Evolutionary conservation across 495 filamentous ascomycete species (phyloP), one percentile per base, ranked within the genome.

Genomic region (Diplogelasinospora grovesii): DNA sequence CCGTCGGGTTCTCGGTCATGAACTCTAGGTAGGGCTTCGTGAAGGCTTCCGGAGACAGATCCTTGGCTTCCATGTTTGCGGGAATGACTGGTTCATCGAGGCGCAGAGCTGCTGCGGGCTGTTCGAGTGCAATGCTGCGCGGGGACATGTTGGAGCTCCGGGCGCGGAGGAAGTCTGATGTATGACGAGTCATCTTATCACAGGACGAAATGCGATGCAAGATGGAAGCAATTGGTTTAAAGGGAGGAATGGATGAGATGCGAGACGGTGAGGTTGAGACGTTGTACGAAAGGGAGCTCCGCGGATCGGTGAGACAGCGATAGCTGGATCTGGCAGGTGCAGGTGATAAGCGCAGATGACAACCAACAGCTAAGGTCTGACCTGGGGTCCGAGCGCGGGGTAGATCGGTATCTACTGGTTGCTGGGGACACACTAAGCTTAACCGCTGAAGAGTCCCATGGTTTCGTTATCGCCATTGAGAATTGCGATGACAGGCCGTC

Each of bases 21-120:
- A 95, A 98, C 19, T 86, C 77, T 54, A 81, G 76, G 68, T 93
- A 98, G 0, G 89, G 86, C 57, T 87, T 72, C 3, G 85, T 79
- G 60, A 89, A 94, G 30, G 71, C 75, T 48, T 78, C 75, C 13
- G 74, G 71, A 21, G 55, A 61, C 21, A 61, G 36, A n/a, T 54
- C 56, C 47, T 59, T 60, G n/a, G 68, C 50, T 7, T 48, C 39
- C 34, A 59, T 54, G 24, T 19, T 41, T 25, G n/a, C n/a, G n/a
- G n/a, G n/a, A n/a, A n/a, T n/a, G n/a, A n/a, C n/a, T n/a, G n/a
- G n/a, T n/a, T n/a, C n/a, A n/a, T n/a, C n/a, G n/a, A n/a, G n/a
- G n/a, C n/a, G n/a, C n/a, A n/a, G n/a, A n/a, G 27, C 33, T 14
- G 40, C 19, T 43, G 51, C 39, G 3, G 54, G 38, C 24, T 52